Evolutionary conservation across 192 early-diverging fungal genomes (phyloP).

Genomic region (Backusella morwellensis): DNA sequence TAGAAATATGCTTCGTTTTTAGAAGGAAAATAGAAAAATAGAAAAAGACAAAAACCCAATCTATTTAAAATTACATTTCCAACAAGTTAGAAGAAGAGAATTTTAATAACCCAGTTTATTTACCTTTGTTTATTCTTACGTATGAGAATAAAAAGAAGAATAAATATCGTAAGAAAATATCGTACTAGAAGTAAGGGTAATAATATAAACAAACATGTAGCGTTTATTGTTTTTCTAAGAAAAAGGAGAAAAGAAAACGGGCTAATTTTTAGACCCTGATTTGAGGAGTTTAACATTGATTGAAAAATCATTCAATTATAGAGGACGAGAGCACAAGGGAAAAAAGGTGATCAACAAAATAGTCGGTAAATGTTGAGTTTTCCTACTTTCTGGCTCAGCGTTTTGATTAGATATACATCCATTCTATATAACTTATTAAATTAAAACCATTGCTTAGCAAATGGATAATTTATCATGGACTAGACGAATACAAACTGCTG

Average conservation of each 20-base stretch:
- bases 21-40: not conserved
- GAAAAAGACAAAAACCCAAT: not conserved
- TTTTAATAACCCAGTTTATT: not conserved
- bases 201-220: not conserved
- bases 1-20: not conserved
- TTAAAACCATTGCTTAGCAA: not conserved
- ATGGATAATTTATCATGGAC: not conserved
- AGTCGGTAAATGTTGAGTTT: not conserved
- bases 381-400: not conserved
- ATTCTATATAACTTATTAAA: not conserved
- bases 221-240: not conserved
- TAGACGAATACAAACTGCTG: not conserved
- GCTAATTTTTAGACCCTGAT: not conserved
- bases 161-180: not conserved
- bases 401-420: not conserved
- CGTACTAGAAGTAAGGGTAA: not conserved
- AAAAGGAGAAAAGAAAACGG: not conserved
- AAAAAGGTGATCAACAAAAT: not conserved
- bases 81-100: not conserved
- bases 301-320: not conserved
- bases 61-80: not conserved
- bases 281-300: not conserved
- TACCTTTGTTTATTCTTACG: not conserved
- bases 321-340: not conserved
- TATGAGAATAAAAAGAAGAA: not conserved